A percentile compares a stretch with the other conserved stretches of the same genome.
phyloP scores from a whole-genome alignment of 148 eudicot species.

The Drosera capensis region DNA sequence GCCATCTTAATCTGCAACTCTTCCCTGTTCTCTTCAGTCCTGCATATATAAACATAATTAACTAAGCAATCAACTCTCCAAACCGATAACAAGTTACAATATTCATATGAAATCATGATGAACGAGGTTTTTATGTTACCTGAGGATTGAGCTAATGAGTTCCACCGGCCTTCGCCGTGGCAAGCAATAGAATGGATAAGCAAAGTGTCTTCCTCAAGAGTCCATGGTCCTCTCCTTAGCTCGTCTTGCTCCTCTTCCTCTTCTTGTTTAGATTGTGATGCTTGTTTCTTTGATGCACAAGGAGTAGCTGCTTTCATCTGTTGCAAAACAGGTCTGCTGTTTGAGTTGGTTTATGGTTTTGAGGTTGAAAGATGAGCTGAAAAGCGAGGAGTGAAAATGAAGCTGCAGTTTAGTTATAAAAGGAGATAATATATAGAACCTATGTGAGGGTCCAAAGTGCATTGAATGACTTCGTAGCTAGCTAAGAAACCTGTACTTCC shows the following conservation, averaged over 20 bases:
- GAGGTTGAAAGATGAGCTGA: neutral
- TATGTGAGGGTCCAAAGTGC: neutral
- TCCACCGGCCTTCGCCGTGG: conserved; percentile 35
- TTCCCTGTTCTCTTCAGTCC: conserved; percentile 28
- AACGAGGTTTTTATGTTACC: conserved; percentile 9
- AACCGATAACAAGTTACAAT: neutral
- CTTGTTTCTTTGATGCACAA: neutral
- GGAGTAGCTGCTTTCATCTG: conserved; percentile 14
- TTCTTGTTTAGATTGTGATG: neutral
- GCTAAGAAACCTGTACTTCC: too few species aligned
- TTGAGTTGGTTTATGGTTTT: neutral
- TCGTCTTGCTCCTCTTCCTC: neutral
- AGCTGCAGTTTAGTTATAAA: neutral
- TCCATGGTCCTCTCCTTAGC: conserved; percentile 8
- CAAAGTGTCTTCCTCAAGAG: conserved; percentile 27
- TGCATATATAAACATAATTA: neutral
- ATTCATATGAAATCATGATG: neutral
- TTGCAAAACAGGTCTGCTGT: neutral
- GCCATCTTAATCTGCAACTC: conserved; percentile 29
- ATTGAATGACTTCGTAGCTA: neutral
- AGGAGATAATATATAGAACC: neutral
- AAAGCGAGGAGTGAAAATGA: neutral
- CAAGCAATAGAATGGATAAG: conserved; percentile 18
- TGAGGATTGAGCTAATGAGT: conserved; percentile 18
- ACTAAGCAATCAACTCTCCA: neutral